Percentiles rank a stretch among this genome's conserved stretches.
These are phyloP conservation scores for Passalora sequoiae DNA, from an alignment of 2,329 filamentous ascomycete genomes.

Conservation along the genomic window DNA sequence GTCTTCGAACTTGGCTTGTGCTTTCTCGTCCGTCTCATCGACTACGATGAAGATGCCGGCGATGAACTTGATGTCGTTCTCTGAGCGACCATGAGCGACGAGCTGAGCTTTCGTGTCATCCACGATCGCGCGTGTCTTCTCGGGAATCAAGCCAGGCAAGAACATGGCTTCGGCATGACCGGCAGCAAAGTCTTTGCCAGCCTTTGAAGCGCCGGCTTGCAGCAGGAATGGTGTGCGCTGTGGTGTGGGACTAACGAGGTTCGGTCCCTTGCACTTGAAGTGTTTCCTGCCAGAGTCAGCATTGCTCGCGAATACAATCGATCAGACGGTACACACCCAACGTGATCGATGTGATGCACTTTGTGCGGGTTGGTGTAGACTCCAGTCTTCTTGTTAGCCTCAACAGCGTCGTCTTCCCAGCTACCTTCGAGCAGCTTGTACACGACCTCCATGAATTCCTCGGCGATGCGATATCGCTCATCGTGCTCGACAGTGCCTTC, in stretches of 20 bases:
- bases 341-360: constrained; percentile 49
- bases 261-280: constrained; percentile 42
- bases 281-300: constrained; percentile 29
- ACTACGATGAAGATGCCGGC: constrained; percentile 43
- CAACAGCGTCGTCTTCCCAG: constrained; percentile 31
- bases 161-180: constrained; percentile 46
- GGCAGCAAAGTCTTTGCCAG: constrained; percentile 44
- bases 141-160: constrained; percentile 41
- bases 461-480: constrained; percentile 45
- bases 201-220: constrained; percentile 45
- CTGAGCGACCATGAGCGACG: constrained; percentile 36
- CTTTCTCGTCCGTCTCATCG: constrained; percentile 42
- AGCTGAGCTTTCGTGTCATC: constrained; percentile 41
- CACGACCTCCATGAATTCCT: constrained; percentile 40
- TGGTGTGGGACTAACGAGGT: constrained; percentile 52
- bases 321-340: constrained; percentile 11
- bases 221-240: constrained; percentile 55
- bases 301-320: background rate
- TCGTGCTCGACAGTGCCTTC: constrained; percentile 46
- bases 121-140: constrained; percentile 40
- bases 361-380: constrained; percentile 54
- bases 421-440: constrained; percentile 31
- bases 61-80: constrained; percentile 41
- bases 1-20: constrained; percentile 41
- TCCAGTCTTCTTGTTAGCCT: constrained; percentile 53